These are phyloP conservation scores for Cladosporium sp. DNA, from an alignment of 2,329 filamentous ascomycete species.

Conservation along the genomic window DNA sequence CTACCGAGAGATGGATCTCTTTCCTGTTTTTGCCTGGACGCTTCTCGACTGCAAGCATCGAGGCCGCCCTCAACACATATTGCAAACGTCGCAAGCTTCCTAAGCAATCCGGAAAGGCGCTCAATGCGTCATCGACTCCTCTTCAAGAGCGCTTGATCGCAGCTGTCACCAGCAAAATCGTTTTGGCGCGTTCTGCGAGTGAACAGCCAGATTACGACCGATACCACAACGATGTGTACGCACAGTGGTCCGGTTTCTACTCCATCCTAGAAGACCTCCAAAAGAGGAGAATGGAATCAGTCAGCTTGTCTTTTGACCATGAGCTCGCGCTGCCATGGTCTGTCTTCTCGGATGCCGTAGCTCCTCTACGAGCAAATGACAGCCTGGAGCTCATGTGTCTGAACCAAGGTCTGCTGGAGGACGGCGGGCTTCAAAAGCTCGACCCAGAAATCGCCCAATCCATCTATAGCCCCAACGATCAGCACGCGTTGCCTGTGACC, in stretches of 20 bases:
- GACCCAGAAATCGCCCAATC: constrained; percentile 7
- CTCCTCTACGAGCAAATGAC: constrained; percentile 69
- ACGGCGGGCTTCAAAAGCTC: constrained; percentile 7
- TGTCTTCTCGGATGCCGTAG: constrained; percentile 75
- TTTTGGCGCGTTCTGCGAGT: constrained; percentile 57
- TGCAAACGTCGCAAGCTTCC: constrained; percentile 56
- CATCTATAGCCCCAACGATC: constrained; percentile 13
- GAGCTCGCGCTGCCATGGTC: constrained; percentile 74
- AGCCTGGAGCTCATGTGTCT: constrained; percentile 67
- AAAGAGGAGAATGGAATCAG: constrained; percentile 74
- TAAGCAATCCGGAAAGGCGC: constrained; percentile 35
- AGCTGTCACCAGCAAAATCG: constrained; percentile 65
- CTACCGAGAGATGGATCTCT: constrained; percentile 75
- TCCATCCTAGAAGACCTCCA: constrained; percentile 81
- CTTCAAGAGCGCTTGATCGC: constrained; percentile 73
- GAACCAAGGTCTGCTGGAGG: constrained; percentile 46
- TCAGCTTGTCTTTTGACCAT: constrained; percentile 72
- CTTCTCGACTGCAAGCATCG: constrained; percentile 74
- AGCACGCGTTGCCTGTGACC: constrained; percentile 12
- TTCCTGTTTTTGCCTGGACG: constrained; percentile 79
- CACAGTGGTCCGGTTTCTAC: constrained; percentile 88
- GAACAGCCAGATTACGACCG: constrained; percentile 70
- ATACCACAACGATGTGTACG: constrained; percentile 69
- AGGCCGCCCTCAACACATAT: constrained; percentile 79
- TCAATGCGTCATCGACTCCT: constrained; percentile 48